phyloP scores from a whole-genome alignment of 495 filamentous ascomycete genomes.

The Podospora didyma region DNA sequence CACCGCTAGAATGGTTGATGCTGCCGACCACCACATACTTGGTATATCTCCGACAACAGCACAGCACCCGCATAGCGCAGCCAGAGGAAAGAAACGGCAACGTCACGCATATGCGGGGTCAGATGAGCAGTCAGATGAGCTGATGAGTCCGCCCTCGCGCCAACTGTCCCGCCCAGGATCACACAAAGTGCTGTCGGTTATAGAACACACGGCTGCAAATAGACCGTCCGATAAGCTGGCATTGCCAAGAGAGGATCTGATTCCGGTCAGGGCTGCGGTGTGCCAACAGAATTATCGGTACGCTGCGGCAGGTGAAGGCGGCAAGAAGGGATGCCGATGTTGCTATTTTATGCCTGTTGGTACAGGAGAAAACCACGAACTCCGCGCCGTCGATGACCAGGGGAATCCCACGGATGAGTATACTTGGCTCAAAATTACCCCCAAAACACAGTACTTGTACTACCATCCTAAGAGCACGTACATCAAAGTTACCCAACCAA shows the following conservation, averaged over 20 bases:
- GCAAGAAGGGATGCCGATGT: not conserved
- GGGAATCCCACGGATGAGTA: conserved; percentile 1
- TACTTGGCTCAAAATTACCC: conserved; percentile 21
- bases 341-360: conserved; percentile 4
- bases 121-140: conserved; percentile 5
- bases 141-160: too few species aligned
- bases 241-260: not conserved
- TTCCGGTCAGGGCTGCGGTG: conserved; percentile 8
- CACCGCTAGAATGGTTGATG: not conserved
- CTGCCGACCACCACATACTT: too few species aligned
- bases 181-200: not conserved
- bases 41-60: not conserved
- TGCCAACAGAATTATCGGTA: conserved; percentile 14
- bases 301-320: not conserved
- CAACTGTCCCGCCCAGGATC: too few species aligned
- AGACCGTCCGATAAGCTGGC: not conserved
- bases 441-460: not conserved
- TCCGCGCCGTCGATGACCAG: conserved; percentile 13
- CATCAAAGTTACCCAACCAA: conserved; percentile 17
- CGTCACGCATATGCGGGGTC: not conserved
- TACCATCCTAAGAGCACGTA: conserved; percentile 3
- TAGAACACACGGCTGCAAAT: conserved; percentile 7
- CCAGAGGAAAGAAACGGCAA: conserved; percentile 8
- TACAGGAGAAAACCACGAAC: not conserved
- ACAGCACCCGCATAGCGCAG: not conserved